Evolutionary conservation across 768 basidiomycete genomes (phyloP).

Genomic region (Leccinum boreale): DNA sequence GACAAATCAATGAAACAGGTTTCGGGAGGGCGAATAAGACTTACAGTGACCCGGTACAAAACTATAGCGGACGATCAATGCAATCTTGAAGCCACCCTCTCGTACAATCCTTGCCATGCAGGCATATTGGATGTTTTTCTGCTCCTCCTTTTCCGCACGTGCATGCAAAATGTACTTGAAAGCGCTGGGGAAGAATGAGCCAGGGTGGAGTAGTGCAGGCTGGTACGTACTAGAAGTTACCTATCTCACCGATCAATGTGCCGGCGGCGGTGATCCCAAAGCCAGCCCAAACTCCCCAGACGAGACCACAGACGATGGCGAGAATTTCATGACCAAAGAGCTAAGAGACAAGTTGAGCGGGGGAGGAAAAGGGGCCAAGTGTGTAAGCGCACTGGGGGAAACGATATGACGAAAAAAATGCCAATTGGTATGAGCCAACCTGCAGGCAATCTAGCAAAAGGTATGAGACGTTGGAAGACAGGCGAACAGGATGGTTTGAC

Average conservation of each 20-base stretch:
- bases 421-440: conserved; percentile 82
- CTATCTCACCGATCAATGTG: conserved; percentile 82
- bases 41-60: conserved; percentile 86
- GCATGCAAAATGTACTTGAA: conserved; percentile 78
- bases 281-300: conserved; percentile 86
- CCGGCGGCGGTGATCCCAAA: conserved; percentile 85
- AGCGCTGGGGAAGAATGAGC: conserved; percentile 45
- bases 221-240: conserved; percentile 76
- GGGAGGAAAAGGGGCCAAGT: neutral
- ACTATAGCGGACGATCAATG: conserved; percentile 70
- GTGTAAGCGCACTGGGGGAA: conserved; percentile 61
- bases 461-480: neutral
- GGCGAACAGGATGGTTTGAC: conserved; percentile 1
- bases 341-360: conserved; percentile 31
- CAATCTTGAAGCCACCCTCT: conserved; percentile 86
- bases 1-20: neutral
- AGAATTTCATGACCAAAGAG: conserved; percentile 93
- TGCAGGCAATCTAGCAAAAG: conserved; percentile 39
- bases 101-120: conserved; percentile 68
- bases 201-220: neutral
- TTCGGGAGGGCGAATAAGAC: conserved; percentile 22
- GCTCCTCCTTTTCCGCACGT: conserved; percentile 73
- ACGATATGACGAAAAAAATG: conserved; percentile 79
- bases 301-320: conserved; percentile 82
- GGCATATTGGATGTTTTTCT: conserved; percentile 54